Evolutionary conservation across 352 stramenopile genomes (phyloP).

Genomic region (Elongisporangium senticosum): DNA sequence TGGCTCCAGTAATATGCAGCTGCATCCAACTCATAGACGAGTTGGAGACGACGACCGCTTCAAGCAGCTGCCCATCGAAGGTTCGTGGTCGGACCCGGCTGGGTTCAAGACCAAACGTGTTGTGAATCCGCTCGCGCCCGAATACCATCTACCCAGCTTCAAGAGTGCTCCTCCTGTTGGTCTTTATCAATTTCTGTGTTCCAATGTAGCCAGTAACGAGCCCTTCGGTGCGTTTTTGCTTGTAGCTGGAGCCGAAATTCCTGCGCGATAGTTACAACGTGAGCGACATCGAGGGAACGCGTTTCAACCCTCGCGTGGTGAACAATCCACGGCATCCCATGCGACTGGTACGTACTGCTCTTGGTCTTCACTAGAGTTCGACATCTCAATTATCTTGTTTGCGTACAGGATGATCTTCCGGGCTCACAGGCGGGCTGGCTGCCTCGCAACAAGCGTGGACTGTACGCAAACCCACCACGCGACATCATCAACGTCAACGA

Average conservation of each 20-base stretch:
- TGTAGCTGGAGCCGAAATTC: constrained; percentile 46
- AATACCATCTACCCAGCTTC: constrained; percentile 56
- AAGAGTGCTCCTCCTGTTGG: constrained; percentile 29
- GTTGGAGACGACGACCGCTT: constrained; percentile 55
- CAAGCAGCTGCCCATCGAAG: constrained; percentile 66
- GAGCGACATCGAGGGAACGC: constrained; percentile 64
- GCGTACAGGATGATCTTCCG: constrained; percentile 44
- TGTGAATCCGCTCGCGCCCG: constrained; percentile 54
- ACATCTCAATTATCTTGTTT: background rate
- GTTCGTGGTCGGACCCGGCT: constrained; percentile 32
- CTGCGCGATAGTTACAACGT: constrained; percentile 73
- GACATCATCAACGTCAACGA: constrained; percentile 59
- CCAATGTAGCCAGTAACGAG: background rate
- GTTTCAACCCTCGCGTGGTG: constrained; percentile 32
- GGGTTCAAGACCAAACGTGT: constrained; percentile 65
- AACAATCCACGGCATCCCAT: constrained; percentile 40
- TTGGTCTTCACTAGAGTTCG: background rate
- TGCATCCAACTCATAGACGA: constrained; percentile 45
- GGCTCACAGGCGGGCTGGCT: constrained; percentile 51
- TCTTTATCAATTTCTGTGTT: background rate
- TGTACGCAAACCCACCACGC: constrained; percentile 48
- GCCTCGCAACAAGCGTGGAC: constrained; percentile 38
- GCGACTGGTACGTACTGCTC: constrained; percentile 39
- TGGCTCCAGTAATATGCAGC: constrained; percentile 50
- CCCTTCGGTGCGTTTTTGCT: background rate